Percentiles rank a stretch among this genome's conserved stretches.
Evolutionary conservation across 257 asterid species (phyloP).

Genomic region (Fraxinus anomala): DNA sequence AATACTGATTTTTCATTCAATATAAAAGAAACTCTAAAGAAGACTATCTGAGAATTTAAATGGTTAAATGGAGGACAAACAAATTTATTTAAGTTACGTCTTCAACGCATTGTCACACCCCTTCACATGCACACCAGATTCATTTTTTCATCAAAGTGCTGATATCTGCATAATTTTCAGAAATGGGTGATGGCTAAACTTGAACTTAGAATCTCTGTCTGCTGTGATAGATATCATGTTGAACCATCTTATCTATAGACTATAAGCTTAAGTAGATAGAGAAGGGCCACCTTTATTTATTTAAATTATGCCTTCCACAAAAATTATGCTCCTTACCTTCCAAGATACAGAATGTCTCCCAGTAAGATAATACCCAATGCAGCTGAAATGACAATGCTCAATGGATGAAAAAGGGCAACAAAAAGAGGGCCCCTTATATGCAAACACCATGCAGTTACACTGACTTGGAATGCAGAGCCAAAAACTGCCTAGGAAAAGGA

Average conservation of each 20-base stretch:
- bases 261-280: not conserved
- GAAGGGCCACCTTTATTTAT: not conserved
- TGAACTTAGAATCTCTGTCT: not conserved
- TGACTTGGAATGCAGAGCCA: conserved; percentile 89
- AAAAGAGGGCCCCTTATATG: conserved; percentile 81
- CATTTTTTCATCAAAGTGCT: too few relatives aligned
- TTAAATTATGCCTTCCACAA: not conserved
- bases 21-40: not conserved
- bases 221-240: not conserved
- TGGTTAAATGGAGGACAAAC: not conserved
- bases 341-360: conserved; percentile 70
- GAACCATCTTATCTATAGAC: not conserved
- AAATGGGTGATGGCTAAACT: not conserved
- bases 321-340: conserved; percentile 51
- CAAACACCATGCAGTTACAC: conserved; percentile 70
- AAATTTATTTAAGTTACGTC: not conserved
- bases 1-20: too few relatives aligned
- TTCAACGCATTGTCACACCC: not conserved
- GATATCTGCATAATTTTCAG: not conserved
- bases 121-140: not conserved
- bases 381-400: conserved; percentile 72
- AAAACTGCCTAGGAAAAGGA: conserved; percentile 54
- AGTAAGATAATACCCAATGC: conserved; percentile 55
- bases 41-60: too few relatives aligned
- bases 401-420: conserved; percentile 79